Evolutionary conservation across 108 stramenopile species (phyloP).

Genomic region (Cylindrotheca fusiformis): DNA sequence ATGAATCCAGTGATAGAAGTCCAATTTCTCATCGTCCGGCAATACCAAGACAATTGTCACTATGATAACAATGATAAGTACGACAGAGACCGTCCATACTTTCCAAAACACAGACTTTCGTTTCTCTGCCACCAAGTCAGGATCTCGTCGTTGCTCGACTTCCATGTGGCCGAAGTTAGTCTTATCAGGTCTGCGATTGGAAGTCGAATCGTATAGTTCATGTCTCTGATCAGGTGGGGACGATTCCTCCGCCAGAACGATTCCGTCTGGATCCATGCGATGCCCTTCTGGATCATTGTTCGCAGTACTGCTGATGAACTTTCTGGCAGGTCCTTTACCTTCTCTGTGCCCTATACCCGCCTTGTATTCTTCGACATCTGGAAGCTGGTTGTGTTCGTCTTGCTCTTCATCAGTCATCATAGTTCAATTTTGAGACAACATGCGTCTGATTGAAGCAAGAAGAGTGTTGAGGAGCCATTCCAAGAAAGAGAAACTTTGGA

Average conservation of each 20-base stretch:
- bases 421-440: too few relatives aligned
- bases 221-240: background rate
- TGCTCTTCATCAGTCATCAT: background rate
- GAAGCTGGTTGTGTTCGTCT: background rate
- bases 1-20: background rate
- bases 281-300: background rate
- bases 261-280: background rate
- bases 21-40: background rate
- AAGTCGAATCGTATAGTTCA: background rate
- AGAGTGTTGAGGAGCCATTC: too few relatives aligned
- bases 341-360: background rate
- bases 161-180: background rate
- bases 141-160: too few relatives aligned
- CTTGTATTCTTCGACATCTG: conserved; percentile 18
- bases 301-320: too few relatives aligned
- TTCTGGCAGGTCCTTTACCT: too few relatives aligned
- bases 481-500: too few relatives aligned
- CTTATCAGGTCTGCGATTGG: background rate
- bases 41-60: conserved; percentile 1
- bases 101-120: background rate
- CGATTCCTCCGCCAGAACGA: background rate
- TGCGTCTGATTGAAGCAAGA: too few relatives aligned
- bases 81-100: background rate
- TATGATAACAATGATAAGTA: background rate
- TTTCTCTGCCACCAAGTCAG: too few relatives aligned